Evolutionary conservation across 164 flowering plant genomes (phyloP), one percentile per base, ranked within the genome.

Genomic region (Magnolia changhungtana): DNA sequence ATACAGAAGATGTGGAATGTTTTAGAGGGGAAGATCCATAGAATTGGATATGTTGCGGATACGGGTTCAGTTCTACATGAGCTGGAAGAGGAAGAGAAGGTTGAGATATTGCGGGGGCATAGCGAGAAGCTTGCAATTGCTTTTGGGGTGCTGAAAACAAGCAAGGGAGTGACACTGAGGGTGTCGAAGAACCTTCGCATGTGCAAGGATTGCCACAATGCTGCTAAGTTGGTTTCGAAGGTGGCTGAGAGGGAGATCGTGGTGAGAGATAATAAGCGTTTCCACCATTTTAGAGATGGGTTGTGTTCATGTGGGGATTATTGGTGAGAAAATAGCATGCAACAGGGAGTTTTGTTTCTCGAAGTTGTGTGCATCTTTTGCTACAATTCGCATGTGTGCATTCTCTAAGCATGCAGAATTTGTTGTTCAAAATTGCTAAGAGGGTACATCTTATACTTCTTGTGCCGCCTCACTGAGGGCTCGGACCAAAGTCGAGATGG

Each of bases 61-160:
- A 86, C 89, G n/a, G 50, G 78, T 50, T 85, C 74, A 20, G 90
- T 91, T 51, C 85, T 88, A 66, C 92, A 91, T 80, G 90, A 87
- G 1, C 64, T 89, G 58, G 85, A 79, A 65, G 90, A 91, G 72
- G 85, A 82, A 50, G 89, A 87, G 72, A 89, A 89, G 84, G 79
- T 80, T 18, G 83, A 86, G 74, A 78, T 83, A 65, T 71, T 89
- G 73, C 75, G 85, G 31, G 86, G 88, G 37, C 95, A 90, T 37
- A 88, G 91, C 71, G 91, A 90, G 87, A 90, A 89, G 76, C 90
- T 90, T 29, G 90, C 92, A 0, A 80, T 89, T 68, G 78, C 84
- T 71, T 85, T 82, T 74, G 92, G 90, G 7, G 77, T 90, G 71
- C 75, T 89, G 78, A 90, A 80, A 67, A 85, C 82, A 7, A 49